Evolutionary conservation across 208 protist species (phyloP).

Genomic region (Wallacemonas sp.): DNA sequence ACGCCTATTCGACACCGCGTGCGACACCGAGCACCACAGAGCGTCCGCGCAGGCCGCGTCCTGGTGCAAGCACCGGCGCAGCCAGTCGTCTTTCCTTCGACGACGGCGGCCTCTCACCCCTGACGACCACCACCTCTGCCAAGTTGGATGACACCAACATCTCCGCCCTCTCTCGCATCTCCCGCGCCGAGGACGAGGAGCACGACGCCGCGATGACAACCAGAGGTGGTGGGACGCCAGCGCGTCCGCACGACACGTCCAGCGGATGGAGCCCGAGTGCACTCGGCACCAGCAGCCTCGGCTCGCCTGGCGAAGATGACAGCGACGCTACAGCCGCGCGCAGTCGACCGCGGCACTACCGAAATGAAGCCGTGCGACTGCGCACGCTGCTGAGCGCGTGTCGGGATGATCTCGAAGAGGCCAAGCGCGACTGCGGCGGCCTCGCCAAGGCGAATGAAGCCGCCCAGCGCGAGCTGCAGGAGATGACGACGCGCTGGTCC

Average conservation of each 20-base stretch:
- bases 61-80: too few relatives aligned
- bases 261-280: not conserved
- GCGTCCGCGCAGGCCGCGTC: too few relatives aligned
- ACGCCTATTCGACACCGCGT: too few relatives aligned
- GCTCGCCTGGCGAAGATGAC: conserved; percentile 8
- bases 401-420: conserved; percentile 35
- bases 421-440: conserved; percentile 28
- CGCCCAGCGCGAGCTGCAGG: conserved; percentile 34
- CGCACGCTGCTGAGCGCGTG: conserved; percentile 21
- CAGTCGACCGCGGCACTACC: conserved; percentile 3
- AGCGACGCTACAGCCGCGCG: not conserved
- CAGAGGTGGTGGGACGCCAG: too few relatives aligned
- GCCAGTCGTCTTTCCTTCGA: not conserved
- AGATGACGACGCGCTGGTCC: conserved; percentile 37
- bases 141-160: not conserved
- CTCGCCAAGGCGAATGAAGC: conserved; percentile 34
- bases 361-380: conserved; percentile 30
- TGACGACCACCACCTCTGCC: not conserved
- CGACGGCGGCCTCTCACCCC: not conserved
- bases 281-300: not conserved
- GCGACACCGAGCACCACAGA: too few relatives aligned
- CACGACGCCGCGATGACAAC: not conserved
- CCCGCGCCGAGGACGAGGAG: not conserved
- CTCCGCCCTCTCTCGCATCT: not conserved
- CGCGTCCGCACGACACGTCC: not conserved